Evolutionary conservation across 257 asterid species (phyloP), one percentile per base, ranked within the genome.

Genomic region (Cruciata laevipes): DNA sequence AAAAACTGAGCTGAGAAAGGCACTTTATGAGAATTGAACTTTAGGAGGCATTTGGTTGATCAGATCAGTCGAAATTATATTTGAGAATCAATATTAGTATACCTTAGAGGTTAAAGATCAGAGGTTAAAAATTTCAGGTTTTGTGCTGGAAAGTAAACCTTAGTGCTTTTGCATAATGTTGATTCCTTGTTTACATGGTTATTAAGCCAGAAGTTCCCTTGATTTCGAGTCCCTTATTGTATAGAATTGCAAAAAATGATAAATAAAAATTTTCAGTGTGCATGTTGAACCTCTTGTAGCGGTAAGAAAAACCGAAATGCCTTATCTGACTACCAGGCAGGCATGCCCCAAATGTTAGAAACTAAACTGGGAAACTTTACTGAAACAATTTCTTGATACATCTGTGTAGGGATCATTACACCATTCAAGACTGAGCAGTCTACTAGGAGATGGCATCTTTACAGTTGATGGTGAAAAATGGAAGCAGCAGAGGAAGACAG

Each of bases 391-490:
- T 47, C 4, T 47, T 47, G 20, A 20, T 16, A 4, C 53, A 47
- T 47, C n/a, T 69, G 20, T 63, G 53, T 80, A 89, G 96, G 96
- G 95, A 68, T 32, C 42, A 66, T 52, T 83, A 79, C 77, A 81
- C 67, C 68, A 84, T 65, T 69, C 47, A 72, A 78, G 73, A 60
- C 73, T 85, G 51, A 80, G 58, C 42, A 87, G 80, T 49, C 80
- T 89, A 16, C 59, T 89, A 65, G 95, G 96, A 3, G 95, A 87
- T 31, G 95, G 95, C 33, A 87, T 89, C 73, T 89, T 89, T 75
- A 31, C 90, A 0, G 95, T 89, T 59, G 96, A 89, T 73, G 96
- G 94, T 9, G 94, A 87, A 9, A 83, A 81, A 75, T 89, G 97
- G 96, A 71, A 82, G 18, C 77, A 85, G 68, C 95, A 89, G 81